phyloP scores from a whole-genome alignment of 2,329 filamentous ascomycete genomes.

The Fusarium redolens region DNA sequence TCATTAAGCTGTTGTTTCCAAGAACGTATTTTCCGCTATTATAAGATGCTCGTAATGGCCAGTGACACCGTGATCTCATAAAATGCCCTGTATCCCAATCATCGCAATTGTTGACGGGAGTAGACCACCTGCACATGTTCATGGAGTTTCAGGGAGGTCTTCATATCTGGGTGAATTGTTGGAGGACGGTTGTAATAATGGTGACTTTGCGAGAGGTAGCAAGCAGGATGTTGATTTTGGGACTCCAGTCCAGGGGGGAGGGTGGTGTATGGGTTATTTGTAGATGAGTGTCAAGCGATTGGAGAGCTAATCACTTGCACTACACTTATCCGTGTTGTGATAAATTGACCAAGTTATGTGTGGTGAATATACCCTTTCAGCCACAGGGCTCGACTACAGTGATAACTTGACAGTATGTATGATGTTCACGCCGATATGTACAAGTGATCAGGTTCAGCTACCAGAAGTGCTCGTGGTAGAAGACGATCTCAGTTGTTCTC shows the following conservation, averaged over 20 bases:
- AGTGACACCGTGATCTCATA: too few relatives aligned
- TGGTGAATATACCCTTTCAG: too few relatives aligned
- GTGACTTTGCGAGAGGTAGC: too few relatives aligned
- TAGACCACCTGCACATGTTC: not conserved
- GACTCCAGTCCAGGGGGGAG: fast-evolving
- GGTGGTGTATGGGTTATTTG: not conserved
- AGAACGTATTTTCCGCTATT: fast-evolving
- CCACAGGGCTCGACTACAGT: too few relatives aligned
- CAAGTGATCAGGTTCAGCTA: too few relatives aligned
- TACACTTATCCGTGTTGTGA: fast-evolving
- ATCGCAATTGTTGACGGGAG: too few relatives aligned
- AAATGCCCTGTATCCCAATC: not conserved
- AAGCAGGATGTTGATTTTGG: fast-evolving
- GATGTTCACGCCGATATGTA: too few relatives aligned
- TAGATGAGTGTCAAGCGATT: not conserved
- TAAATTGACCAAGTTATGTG: too few relatives aligned
- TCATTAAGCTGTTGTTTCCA: not conserved
- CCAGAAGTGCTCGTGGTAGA: not conserved
- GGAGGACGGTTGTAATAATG: not conserved
- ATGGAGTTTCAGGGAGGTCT: fast-evolving
- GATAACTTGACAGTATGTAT: too few relatives aligned
- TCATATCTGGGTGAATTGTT: fast-evolving
- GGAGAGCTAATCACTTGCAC: fast-evolving
- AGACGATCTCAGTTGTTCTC: too few relatives aligned
- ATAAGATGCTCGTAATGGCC: too few relatives aligned